Evolutionary conservation across 768 basidiomycete species (phyloP).

Genomic region (Hericium rajendrae): DNA sequence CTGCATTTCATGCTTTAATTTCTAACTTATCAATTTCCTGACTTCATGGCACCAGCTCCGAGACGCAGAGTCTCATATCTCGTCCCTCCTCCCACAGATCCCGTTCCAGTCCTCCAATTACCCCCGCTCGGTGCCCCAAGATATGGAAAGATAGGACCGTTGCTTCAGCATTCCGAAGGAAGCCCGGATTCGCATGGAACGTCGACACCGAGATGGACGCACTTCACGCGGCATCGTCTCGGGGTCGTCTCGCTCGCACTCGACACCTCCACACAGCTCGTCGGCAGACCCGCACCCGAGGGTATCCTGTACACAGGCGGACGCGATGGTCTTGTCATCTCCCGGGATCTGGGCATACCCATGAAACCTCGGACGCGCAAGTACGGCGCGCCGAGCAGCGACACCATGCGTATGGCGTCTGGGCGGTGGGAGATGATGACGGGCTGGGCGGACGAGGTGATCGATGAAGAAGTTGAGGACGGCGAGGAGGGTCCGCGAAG

Average conservation of each 20-base stretch:
- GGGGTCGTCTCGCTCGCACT: conserved; percentile 83
- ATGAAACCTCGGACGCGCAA: conserved; percentile 38
- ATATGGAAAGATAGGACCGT: conserved; percentile 59
- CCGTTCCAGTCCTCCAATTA: conserved; percentile 56
- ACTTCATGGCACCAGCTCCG: conserved; percentile 22
- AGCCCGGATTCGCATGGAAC: background rate
- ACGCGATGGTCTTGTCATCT: conserved; percentile 78
- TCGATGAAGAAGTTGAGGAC: conserved; percentile 62
- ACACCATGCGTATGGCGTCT: conserved; percentile 7
- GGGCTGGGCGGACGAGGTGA: conserved; percentile 67
- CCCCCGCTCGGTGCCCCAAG: conserved; percentile 57
- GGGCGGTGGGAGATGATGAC: conserved; percentile 75
- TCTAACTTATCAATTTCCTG: background rate
- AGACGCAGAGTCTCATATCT: conserved; percentile 80
- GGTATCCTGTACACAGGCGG: conserved; percentile 89
- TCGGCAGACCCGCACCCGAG: conserved; percentile 56
- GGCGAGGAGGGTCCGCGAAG: conserved; percentile 42
- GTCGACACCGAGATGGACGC: background rate
- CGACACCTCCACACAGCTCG: conserved; percentile 70
- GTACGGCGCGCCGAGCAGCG: conserved; percentile 16
- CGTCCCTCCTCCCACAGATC: conserved; percentile 53
- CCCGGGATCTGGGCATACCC: conserved; percentile 74
- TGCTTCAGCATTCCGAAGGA: conserved; percentile 38
- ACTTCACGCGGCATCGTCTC: conserved; percentile 54
- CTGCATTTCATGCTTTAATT: background rate